A percentile compares a stretch with the other conserved stretches of the same genome.
Evolutionary conservation across 2,329 filamentous ascomycete species (phyloP).

Genomic region (Calycina herbarum): DNA sequence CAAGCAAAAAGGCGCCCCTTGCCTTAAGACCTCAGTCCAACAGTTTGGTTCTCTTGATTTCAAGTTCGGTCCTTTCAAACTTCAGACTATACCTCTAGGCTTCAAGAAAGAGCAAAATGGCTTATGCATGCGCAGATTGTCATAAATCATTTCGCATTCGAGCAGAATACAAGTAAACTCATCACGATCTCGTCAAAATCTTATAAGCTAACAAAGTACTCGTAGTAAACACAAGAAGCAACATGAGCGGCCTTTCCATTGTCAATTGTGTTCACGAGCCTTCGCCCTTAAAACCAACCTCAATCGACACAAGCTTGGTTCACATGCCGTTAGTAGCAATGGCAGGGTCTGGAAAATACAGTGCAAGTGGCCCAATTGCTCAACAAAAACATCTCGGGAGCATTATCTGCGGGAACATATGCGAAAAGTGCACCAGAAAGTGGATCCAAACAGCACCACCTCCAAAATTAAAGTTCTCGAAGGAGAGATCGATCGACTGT

Average conservation of each 20-base stretch:
- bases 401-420: not conserved
- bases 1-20: no score
- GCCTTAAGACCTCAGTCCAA: no score
- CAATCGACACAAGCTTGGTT: not conserved
- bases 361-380: not conserved
- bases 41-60: no score
- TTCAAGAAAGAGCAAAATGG: not conserved
- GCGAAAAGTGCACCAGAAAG: not conserved
- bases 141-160: not conserved
- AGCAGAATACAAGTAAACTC: not conserved
- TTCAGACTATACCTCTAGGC: no score
- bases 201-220: not conserved
- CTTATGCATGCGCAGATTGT: not conserved
- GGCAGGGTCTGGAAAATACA: not conserved
- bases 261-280: not conserved
- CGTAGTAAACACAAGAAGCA: not conserved
- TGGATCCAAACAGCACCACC: not conserved
- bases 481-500: not conserved
- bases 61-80: no score
- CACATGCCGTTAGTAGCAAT: not conserved
- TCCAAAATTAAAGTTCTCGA: not conserved
- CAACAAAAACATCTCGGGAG: not conserved
- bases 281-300: not conserved
- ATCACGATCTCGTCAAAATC: not conserved
- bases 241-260: not conserved